Base-by-base conservation (phyloP, 805 yeast genomes). In the Wickerhamiella allomyrinae region DNA sequence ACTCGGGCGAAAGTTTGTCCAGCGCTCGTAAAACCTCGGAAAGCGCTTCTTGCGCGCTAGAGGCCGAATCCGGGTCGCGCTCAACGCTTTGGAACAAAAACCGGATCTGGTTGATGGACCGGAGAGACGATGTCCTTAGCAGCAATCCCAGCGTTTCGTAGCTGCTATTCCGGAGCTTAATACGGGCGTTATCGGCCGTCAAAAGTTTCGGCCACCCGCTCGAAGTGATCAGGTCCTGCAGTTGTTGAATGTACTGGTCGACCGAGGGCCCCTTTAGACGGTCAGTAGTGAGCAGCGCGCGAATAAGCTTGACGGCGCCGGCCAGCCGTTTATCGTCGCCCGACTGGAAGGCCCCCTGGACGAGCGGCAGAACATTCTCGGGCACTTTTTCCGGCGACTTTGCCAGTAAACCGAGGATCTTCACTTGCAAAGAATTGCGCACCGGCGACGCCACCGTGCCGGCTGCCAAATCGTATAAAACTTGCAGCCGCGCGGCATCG, bases 141-240 rank as follows among this genome's bases (percentile, higher is more conserved):
- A 87, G 65, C 17, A 74, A 69, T 2, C 94, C 91, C 20, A 87
- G 58, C 0, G 93, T 77, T 56, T 83, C 94, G 54, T 84, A 87
- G 50, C 81, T 84, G 29, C 38, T 41, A 40, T 51, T 46, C 14
- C 60, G 42, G 13, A 52, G 24, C n/a, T 41, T 37, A 3, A 46
- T 34, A n/a, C 33, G 41, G 22, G 24, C 38, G 10, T 46, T 20
- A 2, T 47, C 37, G 11, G 34, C 40, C 2, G 21, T 17, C 21
- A 39, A 49, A 3, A 46, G 14, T 13, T 44, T 39, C 6, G 64
- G 63, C 64, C 62, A 60, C 14, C 64, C 66, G 14, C 52, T 48
- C 15, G 45, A 46, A 13, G 29, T 38, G 31, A 62, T 59, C 49
- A 52, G 51, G 20, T 44, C 48, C 15, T 36, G 42, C 5, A 53